Base-by-base conservation (phyloP, 306 rosid species). In the Casuarina glauca region DNA sequence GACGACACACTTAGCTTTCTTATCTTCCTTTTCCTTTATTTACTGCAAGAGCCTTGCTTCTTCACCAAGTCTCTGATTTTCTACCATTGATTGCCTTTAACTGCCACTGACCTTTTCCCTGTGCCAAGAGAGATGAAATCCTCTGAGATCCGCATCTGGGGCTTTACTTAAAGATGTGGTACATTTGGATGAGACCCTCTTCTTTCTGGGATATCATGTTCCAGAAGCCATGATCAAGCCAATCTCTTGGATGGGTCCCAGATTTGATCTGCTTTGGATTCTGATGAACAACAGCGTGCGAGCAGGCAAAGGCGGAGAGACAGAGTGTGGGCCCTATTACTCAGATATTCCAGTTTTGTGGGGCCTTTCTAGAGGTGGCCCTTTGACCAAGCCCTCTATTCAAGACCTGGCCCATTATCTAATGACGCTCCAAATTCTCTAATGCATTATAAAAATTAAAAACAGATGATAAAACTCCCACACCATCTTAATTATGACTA, bases 161-260 rank as follows among this genome's bases (percentile, higher is more conserved):
- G 10, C 7, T 2, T 4, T 39, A 41, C 15, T 38, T 6, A 52
- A 70, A 51, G 78, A 44, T 20, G 73, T 19, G 80, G 9, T n/a
- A 41, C 16, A 42, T 62, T 74, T 32, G 72, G 69, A 68, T 54
- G 53, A 36, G 80, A 58, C 75, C 82, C 78, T 74, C 78, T 54
- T 46, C 54, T 6, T 41, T 62, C 72, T 55, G 80, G 80, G 50
- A 77, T 77, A 58, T 69, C 61, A 77, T 69, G 81, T 70, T 8
- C 13, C 19, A 20, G 36, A 20, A 9, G 38, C 39, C 6, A 4
- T 54, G 58, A 77, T 77, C 55, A 11, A 69, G 32, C 48, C 2
- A 44, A 45, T 69, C 75, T 68, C 75, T 62, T 55, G 36, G 10
- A 2, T 32, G 58, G 58, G 74, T 15, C 70, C 75, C 75, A 55